Conservation (phyloP, 1,284 basidiomycete genomes). For the Xanthoconium separans region DNA sequence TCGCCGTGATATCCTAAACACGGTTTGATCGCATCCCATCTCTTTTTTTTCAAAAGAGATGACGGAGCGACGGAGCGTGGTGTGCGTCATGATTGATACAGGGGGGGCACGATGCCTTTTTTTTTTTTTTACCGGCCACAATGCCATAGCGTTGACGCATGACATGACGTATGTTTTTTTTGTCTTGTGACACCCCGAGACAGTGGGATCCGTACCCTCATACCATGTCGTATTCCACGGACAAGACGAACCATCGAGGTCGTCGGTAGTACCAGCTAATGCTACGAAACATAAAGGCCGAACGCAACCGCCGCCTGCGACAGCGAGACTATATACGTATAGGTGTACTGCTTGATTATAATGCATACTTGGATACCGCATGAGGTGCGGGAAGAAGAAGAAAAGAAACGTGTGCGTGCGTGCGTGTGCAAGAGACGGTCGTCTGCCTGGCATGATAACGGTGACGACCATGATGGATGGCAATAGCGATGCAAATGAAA, state of each 20-base stretch:
- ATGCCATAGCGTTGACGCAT: neutral
- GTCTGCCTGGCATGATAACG: conserved; percentile 8
- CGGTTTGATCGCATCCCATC: neutral
- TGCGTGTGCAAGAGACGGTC: conserved; percentile 14
- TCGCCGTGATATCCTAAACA: too few species aligned
- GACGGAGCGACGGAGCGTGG: conserved; percentile 2
- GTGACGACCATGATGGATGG: conserved; percentile 14
- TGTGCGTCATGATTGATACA: conserved; percentile 9
- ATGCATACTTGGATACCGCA: conserved; percentile 25
- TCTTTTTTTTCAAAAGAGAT: neutral
- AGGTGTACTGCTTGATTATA: conserved; percentile 28
- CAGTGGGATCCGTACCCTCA: neutral
- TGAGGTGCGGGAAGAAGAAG: neutral
- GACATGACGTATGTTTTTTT: neutral
- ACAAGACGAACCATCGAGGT: conserved; percentile 15
- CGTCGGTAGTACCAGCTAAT: conserved; percentile 19
- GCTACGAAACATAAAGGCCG: conserved; percentile 10
- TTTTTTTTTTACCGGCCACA: too few species aligned
- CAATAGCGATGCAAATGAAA: conserved; percentile 26
- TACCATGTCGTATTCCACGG: conserved; percentile 8
- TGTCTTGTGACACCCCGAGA: neutral
- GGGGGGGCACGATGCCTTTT: neutral
- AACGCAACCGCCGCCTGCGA: conserved; percentile 19
- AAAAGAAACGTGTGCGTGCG: conserved; percentile 8
- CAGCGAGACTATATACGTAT: conserved; percentile 26